These are phyloP conservation scores for Aleurites moluccanus DNA, from an alignment of 441 rosid species.

Conservation along the genomic window DNA sequence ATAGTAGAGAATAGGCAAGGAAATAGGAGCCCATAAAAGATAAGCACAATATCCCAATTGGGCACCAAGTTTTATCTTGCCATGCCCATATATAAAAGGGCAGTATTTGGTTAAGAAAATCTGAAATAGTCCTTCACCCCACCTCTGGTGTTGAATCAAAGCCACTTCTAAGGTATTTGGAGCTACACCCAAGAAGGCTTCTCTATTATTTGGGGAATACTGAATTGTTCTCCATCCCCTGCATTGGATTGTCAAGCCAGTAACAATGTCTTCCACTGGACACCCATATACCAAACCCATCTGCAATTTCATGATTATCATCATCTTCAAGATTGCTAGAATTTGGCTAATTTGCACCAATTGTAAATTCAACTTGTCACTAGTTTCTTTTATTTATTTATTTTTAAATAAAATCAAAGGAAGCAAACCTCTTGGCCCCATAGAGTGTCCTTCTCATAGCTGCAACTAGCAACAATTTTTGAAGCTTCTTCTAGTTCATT, in stretches of 20 bases:
- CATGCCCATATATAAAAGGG: constrained; percentile 50
- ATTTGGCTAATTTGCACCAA: too few species aligned
- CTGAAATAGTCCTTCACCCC: constrained; percentile 71
- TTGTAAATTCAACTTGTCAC: too few species aligned
- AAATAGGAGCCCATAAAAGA: constrained; percentile 31
- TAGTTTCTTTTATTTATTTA: neutral
- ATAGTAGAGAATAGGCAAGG: constrained; percentile 49
- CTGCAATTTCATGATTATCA: constrained; percentile 35
- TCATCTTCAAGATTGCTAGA: neutral
- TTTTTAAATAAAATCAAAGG: neutral
- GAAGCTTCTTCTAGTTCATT: constrained; percentile 34
- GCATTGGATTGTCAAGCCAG: constrained; percentile 63
- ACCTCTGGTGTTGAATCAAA: constrained; percentile 67
- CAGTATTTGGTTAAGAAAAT: constrained; percentile 53
- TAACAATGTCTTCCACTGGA: constrained; percentile 71
- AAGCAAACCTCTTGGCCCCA: constrained; percentile 72
- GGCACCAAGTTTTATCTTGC: constrained; percentile 49
- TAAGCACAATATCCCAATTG: constrained; percentile 37
- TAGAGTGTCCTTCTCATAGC: constrained; percentile 48
- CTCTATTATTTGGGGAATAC: constrained; percentile 40
- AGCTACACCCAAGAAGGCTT: constrained; percentile 59
- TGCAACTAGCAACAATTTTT: constrained; percentile 56
- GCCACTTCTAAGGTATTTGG: constrained; percentile 53
- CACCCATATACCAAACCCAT: constrained; percentile 72
- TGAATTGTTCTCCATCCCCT: constrained; percentile 76